Evolutionary conservation across 2,329 filamentous ascomycete species (phyloP), one percentile per base, ranked within the genome.

Genomic region (Aureobasidium melanogenum): DNA sequence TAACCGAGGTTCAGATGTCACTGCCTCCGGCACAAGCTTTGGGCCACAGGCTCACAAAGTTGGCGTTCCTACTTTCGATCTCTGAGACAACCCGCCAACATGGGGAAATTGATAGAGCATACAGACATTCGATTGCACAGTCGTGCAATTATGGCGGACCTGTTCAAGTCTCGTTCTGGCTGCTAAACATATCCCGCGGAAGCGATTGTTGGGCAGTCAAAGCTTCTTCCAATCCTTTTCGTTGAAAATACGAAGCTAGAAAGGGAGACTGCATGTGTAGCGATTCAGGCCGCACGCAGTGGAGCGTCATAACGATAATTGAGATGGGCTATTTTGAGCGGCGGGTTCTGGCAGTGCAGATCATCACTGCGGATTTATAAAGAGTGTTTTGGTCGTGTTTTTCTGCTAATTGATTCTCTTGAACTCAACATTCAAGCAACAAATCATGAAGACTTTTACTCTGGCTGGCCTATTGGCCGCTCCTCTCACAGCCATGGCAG

Each of bases 401-500:
- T 12, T 32, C n/a, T 43, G 32, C 32, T 15, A 15, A 9, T 19
- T 19, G 6, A 38, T 55, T 19, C 15, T 30, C 24, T 24, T 6
- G 10, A 5, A 24, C 5, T 15, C n/a, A 43, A 30, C 17, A 30
- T 7, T 6, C 51, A 55, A 43, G 24, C 32, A n/a, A n/a, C 34
- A 54, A 8, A 43, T 24, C 38, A 55, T 55, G 51, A 55, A 55
- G 38, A 55, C 51, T 22, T 55, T 32, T 32, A 55, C 51, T 32
- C 26, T 57, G 28, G 54, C 30, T 46, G 41, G 54, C 41, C 54
- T 57, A 1, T 46, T 46, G 39, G 54, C 30, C 32, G 48, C 55
- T 48, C 55, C 55, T 48, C 55, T 50, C 17, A n/a, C 44, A 30
- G 44, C 39, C 3, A 12, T 61, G 22, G 59, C 47, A 26, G 59